These are phyloP conservation scores for Rhodotorula toruloides DNA, from an alignment of 768 basidiomycete genomes.

Conservation along the genomic window DNA sequence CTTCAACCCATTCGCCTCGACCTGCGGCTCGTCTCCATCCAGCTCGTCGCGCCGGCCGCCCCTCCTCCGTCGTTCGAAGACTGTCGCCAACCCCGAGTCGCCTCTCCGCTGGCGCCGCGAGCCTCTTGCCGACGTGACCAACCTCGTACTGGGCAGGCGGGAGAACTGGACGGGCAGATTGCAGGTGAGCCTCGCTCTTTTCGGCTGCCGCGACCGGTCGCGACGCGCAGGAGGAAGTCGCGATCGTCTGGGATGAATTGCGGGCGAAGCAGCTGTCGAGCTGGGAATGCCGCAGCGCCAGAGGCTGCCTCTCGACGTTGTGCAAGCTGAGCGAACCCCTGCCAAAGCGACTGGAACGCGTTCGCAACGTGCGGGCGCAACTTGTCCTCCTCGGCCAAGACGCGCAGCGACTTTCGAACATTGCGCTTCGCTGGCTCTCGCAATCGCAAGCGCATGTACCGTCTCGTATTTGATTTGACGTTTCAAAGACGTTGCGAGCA, in stretches of 20 bases:
- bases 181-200: slow-evolving; percentile 1
- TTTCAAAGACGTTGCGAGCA: too few species aligned
- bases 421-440: too few species aligned
- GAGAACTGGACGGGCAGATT: not conserved
- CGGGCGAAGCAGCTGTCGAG: not conserved
- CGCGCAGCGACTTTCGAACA: not conserved
- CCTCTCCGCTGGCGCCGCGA: slow-evolving; percentile 24
- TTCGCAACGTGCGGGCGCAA: not conserved
- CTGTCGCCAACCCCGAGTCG: slow-evolving; percentile 23
- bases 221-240: not conserved
- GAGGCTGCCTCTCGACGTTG: not conserved
- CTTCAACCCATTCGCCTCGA: not conserved
- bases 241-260: too few species aligned
- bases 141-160: slow-evolving; percentile 6
- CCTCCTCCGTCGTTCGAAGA: slow-evolving; percentile 15
- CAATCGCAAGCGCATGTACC: too few species aligned
- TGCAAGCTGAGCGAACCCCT: too few species aligned
- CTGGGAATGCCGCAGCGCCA: too few species aligned
- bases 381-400: not conserved
- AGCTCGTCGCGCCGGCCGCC: not conserved
- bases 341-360: not conserved
- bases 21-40: not conserved
- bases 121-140: slow-evolving; percentile 28
- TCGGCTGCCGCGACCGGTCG: not conserved
- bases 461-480: too few species aligned